Evolutionary conservation across 2,329 filamentous ascomycete genomes (phyloP), one percentile per base, ranked within the genome.

Genomic region (Fusarium sp.): DNA sequence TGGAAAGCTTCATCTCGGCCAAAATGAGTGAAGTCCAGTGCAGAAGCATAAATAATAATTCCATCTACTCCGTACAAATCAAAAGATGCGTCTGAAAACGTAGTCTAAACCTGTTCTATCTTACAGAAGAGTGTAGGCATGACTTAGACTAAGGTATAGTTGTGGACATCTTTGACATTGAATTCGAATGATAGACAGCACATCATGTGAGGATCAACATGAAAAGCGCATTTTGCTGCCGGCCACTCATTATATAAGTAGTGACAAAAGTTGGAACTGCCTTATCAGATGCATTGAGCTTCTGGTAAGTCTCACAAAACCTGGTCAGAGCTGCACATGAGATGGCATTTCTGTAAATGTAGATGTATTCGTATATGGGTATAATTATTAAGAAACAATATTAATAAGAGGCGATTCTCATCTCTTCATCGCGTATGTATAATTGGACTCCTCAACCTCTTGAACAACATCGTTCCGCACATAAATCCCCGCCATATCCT

Each of bases 401-500:
- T 42, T 57, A 47, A 36, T 68, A 28, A n/a, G 6, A 41, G 15
- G 26, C 22, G 20, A n/a, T n/a, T 30, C 3, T 41, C 11, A 74
- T 56, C 67, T 48, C 32, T 59, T 72, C 62, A 72, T 58, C 5
- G 55, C 30, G 20, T 74, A 74, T 13, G 47, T 58, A 20, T 42
- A 26, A 13, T 60, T 26, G 1, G 58, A 38, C 24, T 70, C 44
- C 34, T 75, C 70, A 13, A 75, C 63, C 39, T 75, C 57, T 14
- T 74, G 62, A 17, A 72, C 55, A n/a, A 77, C 67, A 7, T 77
- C 70, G 18, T 75, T 73, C 13, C 63, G 67, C 8, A 76, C 72
- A 24, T 72, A 72, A 11, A 77, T 77, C 0, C 72, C 75, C 0
- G 58, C 18, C 39, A 62, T 42, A 11, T 71, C 62, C 12, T 74